Evolutionary conservation across 306 rosid genomes (phyloP), one percentile per base, ranked within the genome.

Genomic region (Ormosia semicastrata): DNA sequence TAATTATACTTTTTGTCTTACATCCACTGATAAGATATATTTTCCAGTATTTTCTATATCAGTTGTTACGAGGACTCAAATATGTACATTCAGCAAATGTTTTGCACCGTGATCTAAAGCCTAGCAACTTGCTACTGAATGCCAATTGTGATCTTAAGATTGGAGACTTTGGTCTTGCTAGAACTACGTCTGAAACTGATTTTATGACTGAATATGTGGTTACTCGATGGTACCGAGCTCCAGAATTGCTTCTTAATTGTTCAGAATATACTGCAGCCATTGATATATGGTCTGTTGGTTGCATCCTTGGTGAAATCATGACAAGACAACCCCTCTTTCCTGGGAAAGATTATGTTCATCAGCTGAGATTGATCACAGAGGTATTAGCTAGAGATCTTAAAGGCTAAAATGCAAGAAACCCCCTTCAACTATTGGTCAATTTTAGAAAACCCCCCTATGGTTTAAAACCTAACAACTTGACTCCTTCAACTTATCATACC

Each of bases 281-380:
- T 54, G 98, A 95, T 87, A 95, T 95, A 76, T 95, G 98, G 98
- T 95, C 98, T 29, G 98, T 95, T 56, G 98, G 98, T 77, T 95
- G 98, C 84, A 95, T 95, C 87, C 94, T 95, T 8, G 98, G 97
- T 41, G 98, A 95, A 90, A 95, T 90, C 71, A 75, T 89, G 91
- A 91, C 91, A 64, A 90, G 97, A 56, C 81, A 87, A 40, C 95
- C 98, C 66, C 88, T 93, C 66, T 95, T 93, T 75, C 98, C 98
- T 3, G 98, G 98, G 75, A 93, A 39, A 86, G 98, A 95, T 83
- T 91, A 95, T 77, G 97, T 95, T 53, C 98, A 95, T 86, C 98
- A 95, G 89, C 92, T 95, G 60, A 91, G 90, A 86, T 90, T 95
- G 73, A 86, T 95, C 68, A 93, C 97, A 8, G 95, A 93, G 94